Evolutionary conservation across 495 filamentous ascomycete species (phyloP).

Genomic region (Poronia punctata): DNA sequence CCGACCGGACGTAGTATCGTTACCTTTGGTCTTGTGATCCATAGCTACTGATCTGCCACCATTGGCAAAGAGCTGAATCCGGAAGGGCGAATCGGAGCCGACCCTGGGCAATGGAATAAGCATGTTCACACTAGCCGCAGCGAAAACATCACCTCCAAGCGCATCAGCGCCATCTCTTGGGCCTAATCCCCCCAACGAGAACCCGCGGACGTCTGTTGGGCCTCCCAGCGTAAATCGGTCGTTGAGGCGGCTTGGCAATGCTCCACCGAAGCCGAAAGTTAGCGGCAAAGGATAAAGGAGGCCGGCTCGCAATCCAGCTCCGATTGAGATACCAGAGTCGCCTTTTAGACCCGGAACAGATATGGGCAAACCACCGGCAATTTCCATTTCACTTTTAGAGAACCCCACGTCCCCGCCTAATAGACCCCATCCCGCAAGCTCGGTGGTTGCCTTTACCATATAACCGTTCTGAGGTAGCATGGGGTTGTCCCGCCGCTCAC

Average conservation of each 20-base stretch:
- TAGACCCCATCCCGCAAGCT: conserved; percentile 80
- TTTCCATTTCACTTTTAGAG: conserved; percentile 77
- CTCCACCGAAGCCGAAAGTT: conserved; percentile 51
- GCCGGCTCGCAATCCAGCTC: conserved; percentile 44
- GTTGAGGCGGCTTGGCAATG: conserved; percentile 69
- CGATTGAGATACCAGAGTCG: conserved; percentile 60
- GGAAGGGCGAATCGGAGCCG: conserved; percentile 72
- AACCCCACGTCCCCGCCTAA: conserved; percentile 87
- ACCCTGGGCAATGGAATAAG: conserved; percentile 75
- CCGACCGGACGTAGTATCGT: conserved; percentile 21
- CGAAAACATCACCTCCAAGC: conserved; percentile 85
- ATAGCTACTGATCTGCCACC: conserved; percentile 79
- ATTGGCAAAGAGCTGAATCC: conserved; percentile 85
- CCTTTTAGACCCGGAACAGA: conserved; percentile 57
- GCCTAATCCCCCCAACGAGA: conserved; percentile 80
- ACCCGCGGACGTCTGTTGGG: conserved; percentile 89
- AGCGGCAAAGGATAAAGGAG: conserved; percentile 51
- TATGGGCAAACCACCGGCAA: conserved; percentile 65
- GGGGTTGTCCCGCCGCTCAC: conserved; percentile 71
- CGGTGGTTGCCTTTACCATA: conserved; percentile 64
- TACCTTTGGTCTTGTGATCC: conserved; percentile 44
- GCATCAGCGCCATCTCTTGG: conserved; percentile 79
- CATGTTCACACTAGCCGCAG: conserved; percentile 77
- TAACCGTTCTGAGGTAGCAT: conserved; percentile 77
- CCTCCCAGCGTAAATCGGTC: conserved; percentile 94